Conservation (phyloP, 768 basidiomycete genomes). For the Hydnum rufescens region DNA sequence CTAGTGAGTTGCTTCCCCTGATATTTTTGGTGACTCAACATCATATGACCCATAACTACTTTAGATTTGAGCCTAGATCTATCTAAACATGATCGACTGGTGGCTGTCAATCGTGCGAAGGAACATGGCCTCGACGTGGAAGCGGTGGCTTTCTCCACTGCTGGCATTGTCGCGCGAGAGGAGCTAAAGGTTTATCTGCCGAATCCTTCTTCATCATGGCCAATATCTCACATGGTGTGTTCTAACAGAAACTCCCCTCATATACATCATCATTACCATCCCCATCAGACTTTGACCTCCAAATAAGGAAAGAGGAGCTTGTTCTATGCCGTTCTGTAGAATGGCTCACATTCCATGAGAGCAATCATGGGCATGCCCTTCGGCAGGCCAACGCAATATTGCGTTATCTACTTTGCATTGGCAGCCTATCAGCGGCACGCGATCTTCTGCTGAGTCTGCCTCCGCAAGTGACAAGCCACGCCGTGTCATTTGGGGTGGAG, state of each 20-base stretch:
- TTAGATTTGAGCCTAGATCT: constrained; percentile 4
- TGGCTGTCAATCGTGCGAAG: constrained; percentile 52
- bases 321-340: constrained; percentile 73
- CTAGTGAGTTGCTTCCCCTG: constrained; percentile 18
- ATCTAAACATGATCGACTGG: constrained; percentile 31
- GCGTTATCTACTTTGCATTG: constrained; percentile 49
- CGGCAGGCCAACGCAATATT: constrained; percentile 76
- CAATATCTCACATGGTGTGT: not conserved
- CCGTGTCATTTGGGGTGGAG: constrained; percentile 4
- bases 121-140: constrained; percentile 73
- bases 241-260: not conserved
- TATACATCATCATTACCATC: not conserved
- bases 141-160: constrained; percentile 59
- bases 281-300: not conserved
- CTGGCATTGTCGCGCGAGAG: constrained; percentile 26
- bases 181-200: not conserved
- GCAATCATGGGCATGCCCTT: constrained; percentile 59
- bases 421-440: constrained; percentile 44
- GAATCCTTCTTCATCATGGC: not conserved
- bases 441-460: constrained; percentile 40
- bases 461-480: constrained; percentile 29
- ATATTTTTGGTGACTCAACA: not conserved
- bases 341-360: constrained; percentile 67
- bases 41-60: not conserved
- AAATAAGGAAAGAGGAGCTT: constrained; percentile 33